Conservation (phyloP, 345 rosid genomes). For the Acer campestre region DNA sequence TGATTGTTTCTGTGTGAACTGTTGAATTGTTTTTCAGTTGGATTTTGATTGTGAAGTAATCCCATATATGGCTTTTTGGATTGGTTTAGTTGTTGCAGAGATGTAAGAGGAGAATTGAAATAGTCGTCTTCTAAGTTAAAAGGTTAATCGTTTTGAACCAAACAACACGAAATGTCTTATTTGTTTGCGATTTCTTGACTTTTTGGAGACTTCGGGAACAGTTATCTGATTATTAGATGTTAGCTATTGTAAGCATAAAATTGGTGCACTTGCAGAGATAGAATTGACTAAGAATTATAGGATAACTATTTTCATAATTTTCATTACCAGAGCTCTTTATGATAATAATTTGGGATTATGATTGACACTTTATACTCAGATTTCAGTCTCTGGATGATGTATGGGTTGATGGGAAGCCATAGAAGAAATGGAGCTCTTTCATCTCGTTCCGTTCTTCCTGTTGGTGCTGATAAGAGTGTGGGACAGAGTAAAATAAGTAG, state of each 20-base stretch:
- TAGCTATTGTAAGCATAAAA: background rate
- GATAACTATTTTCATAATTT: background rate
- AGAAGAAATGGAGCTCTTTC: background rate
- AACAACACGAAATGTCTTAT: background rate
- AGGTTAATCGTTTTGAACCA: background rate
- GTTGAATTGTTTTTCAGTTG: slow-evolving; percentile 12
- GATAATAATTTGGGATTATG: background rate
- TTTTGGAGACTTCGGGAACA: background rate
- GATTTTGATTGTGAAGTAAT: slow-evolving; percentile 1
- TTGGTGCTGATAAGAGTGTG: background rate
- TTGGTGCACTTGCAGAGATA: background rate
- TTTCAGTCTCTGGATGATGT: background rate
- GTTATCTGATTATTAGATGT: background rate
- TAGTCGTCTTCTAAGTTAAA: slow-evolving; percentile 13
- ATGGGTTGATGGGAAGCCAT: background rate
- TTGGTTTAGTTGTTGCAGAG: background rate
- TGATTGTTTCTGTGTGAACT: background rate
- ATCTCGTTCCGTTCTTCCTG: background rate
- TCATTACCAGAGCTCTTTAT: background rate
- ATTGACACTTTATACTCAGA: background rate
- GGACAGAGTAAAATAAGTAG: background rate
- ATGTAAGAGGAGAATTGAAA: slow-evolving; percentile 9
- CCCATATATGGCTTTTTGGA: background rate
- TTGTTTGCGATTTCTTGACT: background rate
- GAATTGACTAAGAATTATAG: background rate